Base-by-base conservation (phyloP, 495 filamentous ascomycete genomes). In the Bryoglossum gracile region DNA sequence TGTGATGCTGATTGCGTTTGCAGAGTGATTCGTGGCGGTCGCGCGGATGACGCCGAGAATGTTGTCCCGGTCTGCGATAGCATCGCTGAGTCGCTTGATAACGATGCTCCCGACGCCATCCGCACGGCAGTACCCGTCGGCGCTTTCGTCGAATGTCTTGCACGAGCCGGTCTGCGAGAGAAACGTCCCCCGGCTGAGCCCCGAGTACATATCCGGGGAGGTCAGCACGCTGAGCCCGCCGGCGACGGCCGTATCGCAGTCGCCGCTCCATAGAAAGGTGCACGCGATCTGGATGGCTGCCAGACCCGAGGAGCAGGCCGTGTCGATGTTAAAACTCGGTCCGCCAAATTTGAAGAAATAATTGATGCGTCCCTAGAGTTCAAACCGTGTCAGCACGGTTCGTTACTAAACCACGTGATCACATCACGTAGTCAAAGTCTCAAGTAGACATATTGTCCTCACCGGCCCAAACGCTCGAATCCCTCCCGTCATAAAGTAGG, bases 381-480 rank as follows among this genome's bases (percentile, higher is more conserved):
- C 89, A 89, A 0, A 90, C 87, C 60, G 94, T 95, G 67, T 82
- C 95, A 62, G n/a, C n/a, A n/a, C n/a, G n/a, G n/a, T n/a, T n/a
- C n/a, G n/a, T n/a, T n/a, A n/a, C n/a, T n/a, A n/a, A n/a, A n/a
- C n/a, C n/a, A n/a, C n/a, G n/a, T n/a, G n/a, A n/a, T n/a, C n/a
- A n/a, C n/a, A n/a, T n/a, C n/a, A n/a, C n/a, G n/a, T n/a, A n/a
- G n/a, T n/a, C n/a, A n/a, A n/a, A n/a, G n/a, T n/a, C n/a, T n/a
- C n/a, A n/a, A n/a, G n/a, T n/a, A n/a, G n/a, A n/a, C n/a, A n/a
- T n/a, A n/a, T n/a, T n/a, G n/a, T n/a, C n/a, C n/a, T n/a, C n/a
- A n/a, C n/a, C 0, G 89, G 86, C 1, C 83, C 84, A 51, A 95
- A 94, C 13, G 90, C 88, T 30, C 87, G 78, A 16, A 88, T 83